Base-by-base conservation (phyloP, 768 basidiomycete genomes). In the Trametes punicea region DNA sequence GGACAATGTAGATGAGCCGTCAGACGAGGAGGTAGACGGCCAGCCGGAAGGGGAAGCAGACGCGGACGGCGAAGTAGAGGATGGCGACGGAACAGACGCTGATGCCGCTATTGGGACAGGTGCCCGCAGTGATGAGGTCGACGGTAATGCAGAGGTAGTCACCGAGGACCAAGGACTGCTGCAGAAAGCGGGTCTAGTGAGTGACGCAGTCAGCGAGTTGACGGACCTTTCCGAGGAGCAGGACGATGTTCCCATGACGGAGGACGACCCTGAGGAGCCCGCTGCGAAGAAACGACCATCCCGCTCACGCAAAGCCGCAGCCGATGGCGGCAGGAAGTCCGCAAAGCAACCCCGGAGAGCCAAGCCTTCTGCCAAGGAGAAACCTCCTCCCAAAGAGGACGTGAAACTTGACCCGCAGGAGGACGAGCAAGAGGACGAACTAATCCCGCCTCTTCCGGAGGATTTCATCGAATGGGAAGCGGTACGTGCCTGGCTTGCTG, bases 391-490 rank as follows among this genome's bases (percentile, higher is more conserved):
- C 25, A 21, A n/a, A 16, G 49, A 56, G 29, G 27, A 47, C 41
- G 41, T 44, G 23, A 29, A 23, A 8, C 26, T 18, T 6, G 39
- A 39, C 15, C 26, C 34, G 15, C 48, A 49, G 13, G 58, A 46
- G 31, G 58, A 65, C 31, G 65, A 66, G 20, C 29, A 56, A 3
- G 60, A 62, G 42, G 63, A 57, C 15, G 70, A 65, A 36, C 51
- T 47, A 27, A 33, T 38, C 56, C 50, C 31, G 11, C 65, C 63
- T n/a, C 64, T 71, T 20, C 79, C 77, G 4, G 74, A 75, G 1
- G 79, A 79, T 45, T 90, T 90, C 63, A 69, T 91, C 36, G 93
- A 96, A 70, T 98, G 95, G 94, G 91, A 96, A 75, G 88, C 89
- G 64, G 94, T 93, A 38, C 64, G 83, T 75, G 40, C 30, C 48